Percentiles rank a stretch among this genome's conserved stretches.
phyloP scores from a whole-genome alignment of 2,329 filamentous ascomycete species.

The Nigrospora oryzae region DNA sequence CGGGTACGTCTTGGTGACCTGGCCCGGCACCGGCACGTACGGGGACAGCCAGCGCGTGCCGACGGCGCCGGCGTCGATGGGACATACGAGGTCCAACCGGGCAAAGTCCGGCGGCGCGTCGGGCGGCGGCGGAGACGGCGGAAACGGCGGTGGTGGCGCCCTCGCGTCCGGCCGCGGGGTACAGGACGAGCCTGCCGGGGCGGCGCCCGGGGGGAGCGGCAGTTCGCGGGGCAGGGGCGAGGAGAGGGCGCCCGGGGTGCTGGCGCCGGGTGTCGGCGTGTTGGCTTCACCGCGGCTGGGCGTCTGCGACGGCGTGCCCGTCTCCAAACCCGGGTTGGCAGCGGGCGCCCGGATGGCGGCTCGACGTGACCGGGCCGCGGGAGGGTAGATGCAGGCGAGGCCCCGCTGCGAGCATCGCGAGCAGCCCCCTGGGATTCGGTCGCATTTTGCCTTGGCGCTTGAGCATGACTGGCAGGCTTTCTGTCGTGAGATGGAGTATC shows the following conservation, averaged over 20 bases:
- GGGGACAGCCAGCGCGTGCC: constrained; percentile 39
- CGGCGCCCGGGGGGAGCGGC: not conserved
- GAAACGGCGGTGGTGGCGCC: too few relatives aligned
- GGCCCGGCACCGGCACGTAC: constrained; percentile 34
- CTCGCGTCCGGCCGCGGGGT: not conserved
- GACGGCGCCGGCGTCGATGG: constrained; percentile 37
- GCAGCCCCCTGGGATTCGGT: constrained; percentile 23
- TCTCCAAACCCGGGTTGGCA: not conserved
- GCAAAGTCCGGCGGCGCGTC: constrained; percentile 20
- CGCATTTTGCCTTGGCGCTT: constrained; percentile 29
- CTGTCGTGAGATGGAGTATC: constrained; percentile 28
- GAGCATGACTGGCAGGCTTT: constrained; percentile 29
- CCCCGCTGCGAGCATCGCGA: constrained; percentile 20
- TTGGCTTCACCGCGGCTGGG: not conserved
- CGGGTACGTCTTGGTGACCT: constrained; percentile 32
- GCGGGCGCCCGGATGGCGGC: not conserved
- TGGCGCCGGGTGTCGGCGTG: not conserved
- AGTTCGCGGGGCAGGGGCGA: too few relatives aligned
- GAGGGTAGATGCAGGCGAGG: constrained; percentile 21
- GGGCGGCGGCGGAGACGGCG: not conserved
- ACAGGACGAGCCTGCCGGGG: not conserved
- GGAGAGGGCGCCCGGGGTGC: too few relatives aligned
- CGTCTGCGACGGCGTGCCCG: not conserved
- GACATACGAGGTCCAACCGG: constrained; percentile 28
- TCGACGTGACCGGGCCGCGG: not conserved